Evolutionary conservation across 2,329 filamentous ascomycete species (phyloP).

Genomic region (Fusarium odoratissimum): DNA sequence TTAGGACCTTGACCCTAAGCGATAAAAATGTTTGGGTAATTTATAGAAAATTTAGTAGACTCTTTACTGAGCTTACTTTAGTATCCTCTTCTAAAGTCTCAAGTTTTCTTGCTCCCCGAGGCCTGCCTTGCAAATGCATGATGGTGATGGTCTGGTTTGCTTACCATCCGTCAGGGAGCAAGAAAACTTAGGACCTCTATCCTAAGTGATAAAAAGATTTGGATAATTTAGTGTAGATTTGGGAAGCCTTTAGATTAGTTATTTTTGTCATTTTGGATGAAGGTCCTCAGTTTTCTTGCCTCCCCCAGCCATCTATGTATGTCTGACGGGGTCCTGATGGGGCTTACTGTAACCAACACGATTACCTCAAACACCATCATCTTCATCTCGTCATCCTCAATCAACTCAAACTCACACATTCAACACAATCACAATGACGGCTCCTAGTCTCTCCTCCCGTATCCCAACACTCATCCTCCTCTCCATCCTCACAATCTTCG

Average conservation of each 20-base stretch:
- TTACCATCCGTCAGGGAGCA: neutral
- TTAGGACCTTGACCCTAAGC: neutral
- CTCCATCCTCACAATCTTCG: slow-evolving; percentile 31
- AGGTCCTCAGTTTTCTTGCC: too few relatives aligned
- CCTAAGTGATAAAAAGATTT: neutral
- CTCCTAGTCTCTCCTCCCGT: slow-evolving; percentile 13
- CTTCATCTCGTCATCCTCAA: neutral
- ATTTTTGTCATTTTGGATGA: neutral
- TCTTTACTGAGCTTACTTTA: neutral
- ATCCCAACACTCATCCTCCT: slow-evolving; percentile 30
- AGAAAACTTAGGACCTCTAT: neutral
- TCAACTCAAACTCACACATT: neutral
- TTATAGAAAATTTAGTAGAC: rapidly evolving
- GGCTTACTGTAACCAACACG: slow-evolving; percentile 7
- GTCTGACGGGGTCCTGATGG: neutral
- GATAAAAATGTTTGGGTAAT: rapidly evolving
- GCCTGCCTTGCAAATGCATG: neutral
- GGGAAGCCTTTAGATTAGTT: neutral
- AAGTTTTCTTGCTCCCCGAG: neutral
- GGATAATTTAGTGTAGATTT: neutral
- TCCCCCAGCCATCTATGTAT: neutral
- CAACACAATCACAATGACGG: neutral
- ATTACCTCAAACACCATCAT: neutral
- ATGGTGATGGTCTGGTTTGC: neutral
- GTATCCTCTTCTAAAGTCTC: too few relatives aligned